Conservation (phyloP, 768 basidiomycete species). For the Cystobasidium onofrii region DNA sequence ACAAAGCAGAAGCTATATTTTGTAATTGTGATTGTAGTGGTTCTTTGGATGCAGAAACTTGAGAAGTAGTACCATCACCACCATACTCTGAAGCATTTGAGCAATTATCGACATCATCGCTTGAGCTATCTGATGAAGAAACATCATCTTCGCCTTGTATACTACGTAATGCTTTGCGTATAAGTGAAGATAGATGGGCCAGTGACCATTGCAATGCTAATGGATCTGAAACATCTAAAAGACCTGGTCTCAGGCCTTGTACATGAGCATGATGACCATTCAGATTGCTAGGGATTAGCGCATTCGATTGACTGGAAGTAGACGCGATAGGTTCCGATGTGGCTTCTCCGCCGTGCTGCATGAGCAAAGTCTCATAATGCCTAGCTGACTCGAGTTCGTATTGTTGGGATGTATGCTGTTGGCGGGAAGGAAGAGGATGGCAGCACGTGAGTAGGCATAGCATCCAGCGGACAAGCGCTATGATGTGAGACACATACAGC, state of each 20-base stretch:
- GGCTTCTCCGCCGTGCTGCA: slow-evolving; percentile 37
- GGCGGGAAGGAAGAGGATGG: slow-evolving; percentile 7
- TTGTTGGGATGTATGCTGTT: slow-evolving; percentile 76
- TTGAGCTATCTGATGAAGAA: slow-evolving; percentile 4
- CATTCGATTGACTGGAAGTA: not conserved
- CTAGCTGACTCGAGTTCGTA: slow-evolving; percentile 77
- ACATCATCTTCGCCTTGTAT: slow-evolving; percentile 41
- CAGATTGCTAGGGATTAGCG: not conserved
- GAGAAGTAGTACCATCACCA: not conserved
- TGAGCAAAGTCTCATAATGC: slow-evolving; percentile 77
- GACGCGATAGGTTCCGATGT: not conserved
- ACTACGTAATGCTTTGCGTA: slow-evolving; percentile 40
- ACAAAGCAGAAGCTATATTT: not conserved
- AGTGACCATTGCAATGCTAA: slow-evolving; percentile 35
- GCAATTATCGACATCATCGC: slow-evolving; percentile 21
- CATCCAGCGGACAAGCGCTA: too few species aligned
- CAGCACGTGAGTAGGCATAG: slow-evolving; percentile 21
- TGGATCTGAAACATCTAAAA: not conserved
- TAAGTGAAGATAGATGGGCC: slow-evolving; percentile 36
- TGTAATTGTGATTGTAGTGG: not conserved
- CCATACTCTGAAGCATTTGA: not conserved
- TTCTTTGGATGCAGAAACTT: not conserved
- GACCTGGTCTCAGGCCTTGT: not conserved
- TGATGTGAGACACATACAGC: slow-evolving; percentile 51
- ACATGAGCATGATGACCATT: not conserved